Percentiles rank a stretch among this genome's conserved stretches.
These are phyloP conservation scores for Trichophyton simii DNA, from an alignment of 2,329 filamentous ascomycete species.

Conservation along the genomic window DNA sequence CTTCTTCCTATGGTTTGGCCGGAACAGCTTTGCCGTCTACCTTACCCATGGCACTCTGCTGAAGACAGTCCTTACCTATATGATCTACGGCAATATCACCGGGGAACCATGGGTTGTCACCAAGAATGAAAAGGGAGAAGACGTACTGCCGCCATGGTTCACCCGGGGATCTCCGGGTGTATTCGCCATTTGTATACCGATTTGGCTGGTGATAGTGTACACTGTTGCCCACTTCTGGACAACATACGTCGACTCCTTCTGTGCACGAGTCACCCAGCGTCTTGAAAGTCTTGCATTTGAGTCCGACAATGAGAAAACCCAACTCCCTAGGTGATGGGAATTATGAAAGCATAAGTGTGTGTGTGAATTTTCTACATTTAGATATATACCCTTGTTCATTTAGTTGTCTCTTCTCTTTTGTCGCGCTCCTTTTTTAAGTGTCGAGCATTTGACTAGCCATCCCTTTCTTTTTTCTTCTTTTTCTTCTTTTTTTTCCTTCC, in stretches of 20 bases:
- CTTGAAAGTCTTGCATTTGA: conserved; percentile 39
- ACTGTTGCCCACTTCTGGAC: conserved; percentile 40
- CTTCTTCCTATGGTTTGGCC: conserved; percentile 42
- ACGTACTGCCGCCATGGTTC: conserved; percentile 31
- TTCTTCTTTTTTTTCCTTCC: neutral
- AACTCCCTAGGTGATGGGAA: conserved; percentile 1
- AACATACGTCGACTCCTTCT: conserved; percentile 40
- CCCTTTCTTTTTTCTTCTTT: too few species aligned
- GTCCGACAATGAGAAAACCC: conserved; percentile 25
- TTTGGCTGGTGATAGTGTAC: conserved; percentile 39
- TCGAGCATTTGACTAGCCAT: neutral
- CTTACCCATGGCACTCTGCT: conserved; percentile 43
- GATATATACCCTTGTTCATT: neutral
- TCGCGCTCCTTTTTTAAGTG: neutral
- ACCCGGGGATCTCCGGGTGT: conserved; percentile 28
- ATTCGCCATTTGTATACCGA: conserved; percentile 34
- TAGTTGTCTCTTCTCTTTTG: neutral
- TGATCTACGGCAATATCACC: conserved; percentile 39
- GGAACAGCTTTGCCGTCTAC: conserved; percentile 45
- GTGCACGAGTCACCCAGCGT: conserved; percentile 37
- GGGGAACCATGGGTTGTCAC: conserved; percentile 34
- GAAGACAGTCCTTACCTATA: conserved; percentile 40
- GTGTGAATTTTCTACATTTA: neutral
- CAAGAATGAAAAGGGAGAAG: conserved; percentile 30
- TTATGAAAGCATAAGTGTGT: neutral